Conservation (phyloP, 441 rosid genomes). For the Populus tomentosa region DNA sequence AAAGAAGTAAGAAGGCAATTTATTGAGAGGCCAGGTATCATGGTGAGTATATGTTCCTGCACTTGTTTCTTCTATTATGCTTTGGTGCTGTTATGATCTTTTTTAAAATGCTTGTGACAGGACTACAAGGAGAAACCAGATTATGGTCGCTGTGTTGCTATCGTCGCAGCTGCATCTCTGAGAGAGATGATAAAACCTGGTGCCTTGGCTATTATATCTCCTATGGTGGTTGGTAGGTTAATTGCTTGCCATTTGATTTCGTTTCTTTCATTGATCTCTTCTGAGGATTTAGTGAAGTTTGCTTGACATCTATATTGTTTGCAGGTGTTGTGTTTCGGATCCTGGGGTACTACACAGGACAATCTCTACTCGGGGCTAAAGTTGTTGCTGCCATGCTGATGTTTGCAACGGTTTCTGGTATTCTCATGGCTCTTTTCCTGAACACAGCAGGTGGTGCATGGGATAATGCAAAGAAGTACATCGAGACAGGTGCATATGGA, state of each 20-base stretch:
- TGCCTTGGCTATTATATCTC: slow-evolving; percentile 86
- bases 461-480: slow-evolving; percentile 97
- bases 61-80: not conserved
- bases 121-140: slow-evolving; percentile 97
- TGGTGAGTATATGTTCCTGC: slow-evolving; percentile 48
- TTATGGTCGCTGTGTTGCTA: slow-evolving; percentile 96
- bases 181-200: slow-evolving; percentile 99
- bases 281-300: slow-evolving; percentile 5
- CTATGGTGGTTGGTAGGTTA: slow-evolving; percentile 70
- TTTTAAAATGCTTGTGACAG: slow-evolving; percentile 33
- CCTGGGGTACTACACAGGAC: slow-evolving; percentile 87
- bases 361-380: slow-evolving; percentile 95
- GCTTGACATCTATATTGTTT: slow-evolving; percentile 2
- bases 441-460: slow-evolving; percentile 99
- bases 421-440: slow-evolving; percentile 96
- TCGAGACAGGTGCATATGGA: slow-evolving; percentile 94
- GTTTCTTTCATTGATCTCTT: not conserved
- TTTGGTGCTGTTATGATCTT: not conserved
- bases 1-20: slow-evolving; percentile 98
- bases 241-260: not conserved
- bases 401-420: slow-evolving; percentile 96
- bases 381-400: slow-evolving; percentile 91
- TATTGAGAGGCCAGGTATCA: slow-evolving; percentile 98
- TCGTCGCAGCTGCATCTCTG: slow-evolving; percentile 94
- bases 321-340: slow-evolving; percentile 82